Evolutionary conservation across 2,329 filamentous ascomycete species (phyloP).

Genomic region (Basipetospora chlamydospora): DNA sequence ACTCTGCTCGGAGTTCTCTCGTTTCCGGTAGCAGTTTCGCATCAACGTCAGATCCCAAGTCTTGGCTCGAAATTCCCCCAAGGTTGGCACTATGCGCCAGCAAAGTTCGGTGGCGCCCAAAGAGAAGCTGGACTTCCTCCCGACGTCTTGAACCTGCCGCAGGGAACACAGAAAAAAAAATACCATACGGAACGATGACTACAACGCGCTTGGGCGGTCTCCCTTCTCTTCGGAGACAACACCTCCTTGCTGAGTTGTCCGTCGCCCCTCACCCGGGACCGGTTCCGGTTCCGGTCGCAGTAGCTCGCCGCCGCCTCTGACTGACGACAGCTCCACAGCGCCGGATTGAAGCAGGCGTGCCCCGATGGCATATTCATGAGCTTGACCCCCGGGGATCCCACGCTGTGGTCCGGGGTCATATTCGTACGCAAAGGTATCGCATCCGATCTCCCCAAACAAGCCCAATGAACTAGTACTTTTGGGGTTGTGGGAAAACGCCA

Average conservation of each 20-base stretch:
- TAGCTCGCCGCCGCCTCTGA: constrained; percentile 4
- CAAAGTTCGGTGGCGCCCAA: too few species aligned
- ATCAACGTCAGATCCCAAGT: too few species aligned
- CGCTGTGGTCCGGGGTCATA: constrained; percentile 78
- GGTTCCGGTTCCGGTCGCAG: constrained; percentile 1
- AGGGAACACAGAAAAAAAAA: constrained; percentile 3
- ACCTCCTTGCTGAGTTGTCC: constrained; percentile 71
- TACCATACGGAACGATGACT: too few species aligned
- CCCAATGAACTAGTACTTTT: too few species aligned
- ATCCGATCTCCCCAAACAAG: constrained; percentile 6
- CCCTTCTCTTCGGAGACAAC: constrained; percentile 53
- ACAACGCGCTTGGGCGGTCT: constrained; percentile 28
- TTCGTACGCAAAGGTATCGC: constrained; percentile 87
- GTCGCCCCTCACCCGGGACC: constrained; percentile 15
- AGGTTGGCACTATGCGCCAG: too few species aligned
- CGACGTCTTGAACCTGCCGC: too few species aligned
- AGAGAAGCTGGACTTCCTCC: too few species aligned
- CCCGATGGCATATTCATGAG: constrained; percentile 79
- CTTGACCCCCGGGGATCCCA: constrained; percentile 66
- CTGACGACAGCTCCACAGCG: constrained; percentile 32
- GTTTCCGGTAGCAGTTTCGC: too few species aligned
- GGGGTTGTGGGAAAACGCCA: background rate
- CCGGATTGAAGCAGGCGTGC: constrained; percentile 66
- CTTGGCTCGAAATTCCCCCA: too few species aligned
- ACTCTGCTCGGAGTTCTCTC: too few species aligned